These are phyloP conservation scores for Bocquillonia castaneifolia DNA, from an alignment of 441 rosid species.

Conservation along the genomic window DNA sequence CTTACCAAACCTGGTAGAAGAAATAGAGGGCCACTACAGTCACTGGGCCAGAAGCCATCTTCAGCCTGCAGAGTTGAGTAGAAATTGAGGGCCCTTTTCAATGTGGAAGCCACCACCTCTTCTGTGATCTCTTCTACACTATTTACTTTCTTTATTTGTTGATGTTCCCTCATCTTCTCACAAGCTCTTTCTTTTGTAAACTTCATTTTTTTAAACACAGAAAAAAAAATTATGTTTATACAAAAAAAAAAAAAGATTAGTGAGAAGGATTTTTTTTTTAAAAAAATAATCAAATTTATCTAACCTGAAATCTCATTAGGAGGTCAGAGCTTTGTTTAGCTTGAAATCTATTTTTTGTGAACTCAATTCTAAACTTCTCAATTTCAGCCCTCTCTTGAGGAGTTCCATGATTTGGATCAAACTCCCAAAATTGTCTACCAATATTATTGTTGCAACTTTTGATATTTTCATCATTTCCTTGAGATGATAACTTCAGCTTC, in stretches of 20 bases:
- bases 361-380: conserved; percentile 28
- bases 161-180: neutral
- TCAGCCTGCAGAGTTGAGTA: conserved; percentile 47
- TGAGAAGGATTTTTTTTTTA: too few relatives aligned
- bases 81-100: conserved; percentile 44
- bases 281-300: too few relatives aligned
- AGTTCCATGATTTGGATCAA: conserved; percentile 37
- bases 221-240: too few relatives aligned
- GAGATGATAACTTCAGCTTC: conserved; percentile 50
- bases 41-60: conserved; percentile 74
- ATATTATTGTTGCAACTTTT: conserved; percentile 40
- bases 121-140: conserved; percentile 24
- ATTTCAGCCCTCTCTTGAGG: conserved; percentile 33
- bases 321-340: conserved; percentile 53
- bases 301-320: conserved; percentile 52
- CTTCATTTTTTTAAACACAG: too few relatives aligned
- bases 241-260: too few relatives aligned
- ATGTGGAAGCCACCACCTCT: conserved; percentile 31
- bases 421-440: conserved; percentile 71
- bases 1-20: conserved; percentile 45
- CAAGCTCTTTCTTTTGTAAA: conserved; percentile 38
- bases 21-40: conserved; percentile 53
- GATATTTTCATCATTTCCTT: conserved; percentile 32
- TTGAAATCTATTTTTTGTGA: conserved; percentile 35
- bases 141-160: conserved; percentile 2